Conservation (phyloP, 1,139 yeast species). For the Suhomyces ambrosiae region DNA sequence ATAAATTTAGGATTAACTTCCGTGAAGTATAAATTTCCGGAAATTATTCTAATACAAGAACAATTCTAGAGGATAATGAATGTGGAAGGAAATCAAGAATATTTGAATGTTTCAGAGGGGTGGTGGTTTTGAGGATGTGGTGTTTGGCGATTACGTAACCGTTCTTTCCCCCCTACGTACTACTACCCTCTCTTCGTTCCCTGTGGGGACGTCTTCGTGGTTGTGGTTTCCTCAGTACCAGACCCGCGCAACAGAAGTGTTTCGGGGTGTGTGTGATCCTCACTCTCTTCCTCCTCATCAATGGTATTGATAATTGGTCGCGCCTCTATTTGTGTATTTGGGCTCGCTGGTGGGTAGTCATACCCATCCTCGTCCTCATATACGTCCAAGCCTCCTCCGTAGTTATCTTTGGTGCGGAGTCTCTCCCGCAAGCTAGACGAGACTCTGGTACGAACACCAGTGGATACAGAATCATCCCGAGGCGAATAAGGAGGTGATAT, state of each 20-base stretch:
- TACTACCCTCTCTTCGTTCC: slow-evolving; percentile 1
- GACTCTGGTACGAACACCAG: slow-evolving; percentile 1
- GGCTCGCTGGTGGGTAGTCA: slow-evolving; percentile 3
- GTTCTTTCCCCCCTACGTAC: too few relatives aligned
- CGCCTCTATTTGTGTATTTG: not conserved
- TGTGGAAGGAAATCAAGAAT: too few relatives aligned
- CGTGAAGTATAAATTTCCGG: too few relatives aligned
- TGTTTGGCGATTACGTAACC: not conserved
- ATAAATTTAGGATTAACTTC: too few relatives aligned
- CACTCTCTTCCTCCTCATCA: slow-evolving; percentile 7
- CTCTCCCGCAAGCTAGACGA: slow-evolving; percentile 6
- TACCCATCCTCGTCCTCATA: slow-evolving; percentile 16
- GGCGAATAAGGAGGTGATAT: slow-evolving; percentile 14
- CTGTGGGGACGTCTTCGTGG: slow-evolving; percentile 1
- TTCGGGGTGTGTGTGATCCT: slow-evolving; percentile 1
- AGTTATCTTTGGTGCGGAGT: slow-evolving; percentile 7
- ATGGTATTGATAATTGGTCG: slow-evolving; percentile 1
- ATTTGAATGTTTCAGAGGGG: too few relatives aligned
- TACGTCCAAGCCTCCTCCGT: slow-evolving; percentile 1
- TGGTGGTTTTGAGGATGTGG: not conserved
- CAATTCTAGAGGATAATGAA: too few relatives aligned
- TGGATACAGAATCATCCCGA: slow-evolving; percentile 1
- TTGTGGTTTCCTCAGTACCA: not conserved
- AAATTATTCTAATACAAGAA: too few relatives aligned
- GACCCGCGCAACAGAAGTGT: slow-evolving; percentile 1